A percentile compares a stretch with the other conserved stretches of the same genome.
These are phyloP conservation scores for Chytriomyces hyalinus DNA, from an alignment of 192 early-diverging fungal genomes.

Conservation along the genomic window DNA sequence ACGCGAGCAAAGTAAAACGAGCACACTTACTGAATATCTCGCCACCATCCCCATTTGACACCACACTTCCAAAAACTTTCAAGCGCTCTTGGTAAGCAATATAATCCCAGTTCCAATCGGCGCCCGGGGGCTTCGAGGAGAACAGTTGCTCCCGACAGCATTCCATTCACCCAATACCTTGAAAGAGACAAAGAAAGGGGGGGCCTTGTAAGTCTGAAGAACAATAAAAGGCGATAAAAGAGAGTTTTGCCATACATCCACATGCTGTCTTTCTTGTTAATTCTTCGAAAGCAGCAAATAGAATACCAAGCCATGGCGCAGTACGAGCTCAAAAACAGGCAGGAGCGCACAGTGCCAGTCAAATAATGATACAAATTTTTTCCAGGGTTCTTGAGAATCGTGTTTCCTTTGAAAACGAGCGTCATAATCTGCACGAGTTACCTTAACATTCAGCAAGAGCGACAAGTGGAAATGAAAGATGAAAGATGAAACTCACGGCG, in stretches of 20 bases:
- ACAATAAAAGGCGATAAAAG: neutral
- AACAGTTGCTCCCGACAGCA: slow-evolving; percentile 69
- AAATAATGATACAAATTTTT: slow-evolving; percentile 27
- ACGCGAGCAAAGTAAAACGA: neutral
- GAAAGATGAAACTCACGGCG: slow-evolving; percentile 3
- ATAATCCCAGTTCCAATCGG: slow-evolving; percentile 78
- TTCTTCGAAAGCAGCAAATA: slow-evolving; percentile 39
- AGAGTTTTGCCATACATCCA: slow-evolving; percentile 27
- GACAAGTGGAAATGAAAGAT: neutral
- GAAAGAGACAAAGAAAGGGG: neutral
- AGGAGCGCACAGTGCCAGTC: slow-evolving; percentile 30
- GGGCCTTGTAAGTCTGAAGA: neutral
- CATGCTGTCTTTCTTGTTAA: slow-evolving; percentile 5
- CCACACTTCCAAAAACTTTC: slow-evolving; percentile 73
- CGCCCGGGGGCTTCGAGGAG: slow-evolving; percentile 62
- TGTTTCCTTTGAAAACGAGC: slow-evolving; percentile 39
- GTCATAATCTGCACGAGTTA: slow-evolving; percentile 40
- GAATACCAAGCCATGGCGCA: slow-evolving; percentile 48
- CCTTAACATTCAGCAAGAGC: neutral
- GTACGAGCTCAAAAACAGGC: slow-evolving; percentile 46
- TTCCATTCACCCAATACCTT: slow-evolving; percentile 52
- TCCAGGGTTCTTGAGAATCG: slow-evolving; percentile 39
- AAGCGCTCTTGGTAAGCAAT: slow-evolving; percentile 79
- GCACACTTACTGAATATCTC: slow-evolving; percentile 52
- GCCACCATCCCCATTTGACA: slow-evolving; percentile 60